Evolutionary conservation across 352 stramenopile species (phyloP), one percentile per base, ranked within the genome.

Genomic region (Globisporangium paddicum): DNA sequence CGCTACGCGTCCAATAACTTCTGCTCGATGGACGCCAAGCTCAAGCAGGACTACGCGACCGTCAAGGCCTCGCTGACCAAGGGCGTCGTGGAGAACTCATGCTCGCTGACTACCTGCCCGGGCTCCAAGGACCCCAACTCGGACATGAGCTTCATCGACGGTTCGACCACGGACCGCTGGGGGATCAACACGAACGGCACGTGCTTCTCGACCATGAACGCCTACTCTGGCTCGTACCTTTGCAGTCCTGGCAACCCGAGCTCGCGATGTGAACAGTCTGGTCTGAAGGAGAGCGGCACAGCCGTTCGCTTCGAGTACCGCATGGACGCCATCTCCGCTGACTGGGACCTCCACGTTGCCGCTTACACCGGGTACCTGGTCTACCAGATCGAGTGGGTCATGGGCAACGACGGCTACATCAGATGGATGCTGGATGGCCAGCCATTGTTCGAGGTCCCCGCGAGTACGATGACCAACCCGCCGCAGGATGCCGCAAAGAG

Each of bases 401-500:
- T 66, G 25, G 82, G 79, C 16, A 66, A 87, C 55, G 16, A 6
- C 37, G 82, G 82, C 0, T 89, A 89, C 63, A 52, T 89, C 3
- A 75, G 79, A 1, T 89, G 79, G 82, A 86, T 86, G 72, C 38
- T 89, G 3, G 14, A 81, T 63, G 87, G 77, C 16, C 60, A 90
- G 14, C 83, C 90, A 38, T 68, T 97, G 21, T 97, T 94, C 58
- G 88, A 93, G 38, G 89, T 98, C 44, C 64, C 79, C 3, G 73
- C 82, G 0, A 51, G 75, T 10, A 62, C 67, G n/a, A 68, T 97
- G n/a, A 61, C 47, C 1, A 73, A 73, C n/a, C 63, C 66, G n/a
- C 75, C 73, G 7, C 73, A 87, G 32, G 63, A 86, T 55, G 59
- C 28, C 1, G 56, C 49, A 0, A 63, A 75, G 54, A 81, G 50